Conservation (phyloP, 768 basidiomycete species). For the Termitomyces sp. region DNA sequence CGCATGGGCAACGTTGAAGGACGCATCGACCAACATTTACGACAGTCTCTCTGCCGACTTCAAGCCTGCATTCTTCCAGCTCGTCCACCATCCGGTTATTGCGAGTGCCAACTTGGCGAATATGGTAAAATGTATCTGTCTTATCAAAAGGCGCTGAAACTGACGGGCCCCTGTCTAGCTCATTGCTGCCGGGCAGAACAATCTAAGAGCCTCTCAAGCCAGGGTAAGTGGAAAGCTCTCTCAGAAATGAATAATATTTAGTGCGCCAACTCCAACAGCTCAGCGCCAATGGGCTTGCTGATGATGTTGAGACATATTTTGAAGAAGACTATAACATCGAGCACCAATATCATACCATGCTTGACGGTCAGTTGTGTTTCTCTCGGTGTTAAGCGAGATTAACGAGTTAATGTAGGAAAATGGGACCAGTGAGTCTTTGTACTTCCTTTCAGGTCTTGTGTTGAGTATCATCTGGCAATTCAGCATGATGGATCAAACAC, state of each 20-base stretch:
- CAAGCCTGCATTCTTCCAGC: slow-evolving; percentile 53
- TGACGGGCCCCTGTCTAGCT: slow-evolving; percentile 21
- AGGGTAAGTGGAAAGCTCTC: slow-evolving; percentile 23
- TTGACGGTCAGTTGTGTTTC: slow-evolving; percentile 34
- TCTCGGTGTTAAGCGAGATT: neutral
- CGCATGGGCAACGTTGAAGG: slow-evolving; percentile 42
- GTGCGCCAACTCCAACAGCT: slow-evolving; percentile 18
- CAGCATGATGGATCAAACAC: slow-evolving; percentile 70
- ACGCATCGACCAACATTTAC: slow-evolving; percentile 29
- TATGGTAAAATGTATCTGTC: slow-evolving; percentile 28
- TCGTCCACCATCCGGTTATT: slow-evolving; percentile 57
- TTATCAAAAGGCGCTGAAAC: neutral
- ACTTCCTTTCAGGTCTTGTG: neutral
- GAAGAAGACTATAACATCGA: slow-evolving; percentile 58
- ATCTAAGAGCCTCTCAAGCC: slow-evolving; percentile 57
- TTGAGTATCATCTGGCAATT: neutral
- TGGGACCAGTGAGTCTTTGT: slow-evolving; percentile 47
- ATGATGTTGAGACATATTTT: slow-evolving; percentile 49
- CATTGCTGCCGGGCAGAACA: slow-evolving; percentile 53
- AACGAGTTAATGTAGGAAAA: slow-evolving; percentile 34
- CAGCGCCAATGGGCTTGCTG: slow-evolving; percentile 52
- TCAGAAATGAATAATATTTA: neutral
- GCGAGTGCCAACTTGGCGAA: slow-evolving; percentile 54
- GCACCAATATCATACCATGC: slow-evolving; percentile 49
- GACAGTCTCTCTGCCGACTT: slow-evolving; percentile 33